phyloP scores from a whole-genome alignment of 2,329 filamentous ascomycete species.

The Cladosporium sp. region DNA sequence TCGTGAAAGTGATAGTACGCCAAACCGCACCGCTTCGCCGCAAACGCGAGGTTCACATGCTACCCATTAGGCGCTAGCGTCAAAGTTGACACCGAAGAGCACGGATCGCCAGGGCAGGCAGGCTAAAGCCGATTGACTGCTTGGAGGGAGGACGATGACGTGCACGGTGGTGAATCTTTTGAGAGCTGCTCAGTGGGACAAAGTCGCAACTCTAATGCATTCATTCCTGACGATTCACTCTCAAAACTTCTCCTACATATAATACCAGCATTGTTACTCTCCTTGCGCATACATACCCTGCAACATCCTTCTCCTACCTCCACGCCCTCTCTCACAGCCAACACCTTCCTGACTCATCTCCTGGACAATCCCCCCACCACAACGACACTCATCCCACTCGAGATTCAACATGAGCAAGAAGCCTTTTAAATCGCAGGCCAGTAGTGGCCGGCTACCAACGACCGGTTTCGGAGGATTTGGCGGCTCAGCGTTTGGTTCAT shows the following conservation, averaged over 20 bases:
- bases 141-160: background rate
- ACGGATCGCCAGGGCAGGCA: background rate
- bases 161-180: background rate
- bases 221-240: too few relatives aligned
- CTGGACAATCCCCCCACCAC: too few relatives aligned
- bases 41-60: background rate
- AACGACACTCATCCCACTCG: too few relatives aligned
- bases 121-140: background rate
- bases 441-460: slow-evolving; percentile 51
- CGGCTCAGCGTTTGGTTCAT: slow-evolving; percentile 41
- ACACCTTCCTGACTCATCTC: too few relatives aligned
- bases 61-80: background rate
- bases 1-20: too few relatives aligned
- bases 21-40: background rate
- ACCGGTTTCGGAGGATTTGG: slow-evolving; percentile 37
- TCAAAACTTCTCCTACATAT: too few relatives aligned
- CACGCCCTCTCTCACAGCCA: too few relatives aligned
- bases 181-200: background rate
- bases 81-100: background rate
- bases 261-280: too few relatives aligned
- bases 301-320: too few relatives aligned
- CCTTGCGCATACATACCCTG: too few relatives aligned
- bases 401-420: slow-evolving; percentile 52
- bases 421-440: slow-evolving; percentile 57
- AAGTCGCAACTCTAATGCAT: too few relatives aligned